Evolutionary conservation across 345 rosid species (phyloP).

Genomic region (Geranium brycei): DNA sequence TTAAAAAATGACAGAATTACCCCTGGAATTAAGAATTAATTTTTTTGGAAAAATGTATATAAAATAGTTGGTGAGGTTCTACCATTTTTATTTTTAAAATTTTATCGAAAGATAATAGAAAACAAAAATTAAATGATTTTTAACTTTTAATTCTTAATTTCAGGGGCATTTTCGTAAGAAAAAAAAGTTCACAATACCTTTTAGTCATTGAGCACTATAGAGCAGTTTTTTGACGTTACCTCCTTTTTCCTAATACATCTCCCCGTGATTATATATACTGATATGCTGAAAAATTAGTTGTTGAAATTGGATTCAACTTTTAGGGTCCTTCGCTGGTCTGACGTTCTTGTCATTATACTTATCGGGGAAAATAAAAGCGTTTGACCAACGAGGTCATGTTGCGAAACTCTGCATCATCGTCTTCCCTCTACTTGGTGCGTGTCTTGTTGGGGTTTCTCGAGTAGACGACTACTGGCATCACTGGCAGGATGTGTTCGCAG

Average conservation of each 20-base stretch:
- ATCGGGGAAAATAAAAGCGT: constrained; percentile 29
- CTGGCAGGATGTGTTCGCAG: constrained; percentile 36
- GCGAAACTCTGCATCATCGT: constrained; percentile 30
- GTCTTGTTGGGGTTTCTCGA: constrained; percentile 30
- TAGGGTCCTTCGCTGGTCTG: constrained; percentile 38
- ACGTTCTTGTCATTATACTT: constrained; percentile 31
- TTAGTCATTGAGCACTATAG: no score
- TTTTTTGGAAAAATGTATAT: no score
- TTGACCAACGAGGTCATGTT: constrained; percentile 30
- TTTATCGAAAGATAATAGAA: no score
- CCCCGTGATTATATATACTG: neutral
- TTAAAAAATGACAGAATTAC: no score
- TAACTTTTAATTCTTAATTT: no score
- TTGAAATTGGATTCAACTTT: constrained; percentile 2
- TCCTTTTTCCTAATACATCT: neutral
- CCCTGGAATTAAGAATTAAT: no score
- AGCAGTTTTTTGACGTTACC: no score
- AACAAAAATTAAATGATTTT: no score
- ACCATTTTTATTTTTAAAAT: no score
- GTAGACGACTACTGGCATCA: constrained; percentile 44
- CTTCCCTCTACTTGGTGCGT: constrained; percentile 23
- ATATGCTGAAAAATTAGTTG: neutral
- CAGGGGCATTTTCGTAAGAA: no score
- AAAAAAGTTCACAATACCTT: no score
- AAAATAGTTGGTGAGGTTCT: no score